Base-by-base conservation (phyloP, 2,329 filamentous ascomycete genomes). In the Trichoderma simmonsii region DNA sequence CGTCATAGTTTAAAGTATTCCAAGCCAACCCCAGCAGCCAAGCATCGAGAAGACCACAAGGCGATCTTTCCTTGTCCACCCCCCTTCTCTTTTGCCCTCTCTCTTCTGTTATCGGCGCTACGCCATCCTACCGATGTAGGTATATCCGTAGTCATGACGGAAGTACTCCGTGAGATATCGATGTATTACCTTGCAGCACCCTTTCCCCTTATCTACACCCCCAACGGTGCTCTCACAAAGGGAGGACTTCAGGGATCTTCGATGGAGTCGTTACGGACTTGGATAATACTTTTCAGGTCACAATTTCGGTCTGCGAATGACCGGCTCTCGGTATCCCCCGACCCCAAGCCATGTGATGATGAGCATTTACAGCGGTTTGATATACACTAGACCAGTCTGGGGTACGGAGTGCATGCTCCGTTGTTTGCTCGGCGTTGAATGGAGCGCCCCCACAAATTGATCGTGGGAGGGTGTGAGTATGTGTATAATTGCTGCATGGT, bases 401-500 rank as follows among this genome's bases (percentile, higher is more conserved):
- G 64, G 21, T 9, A 67, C 21, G 51, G 51, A 57, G 2, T 36
- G 26, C 56, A 68, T 18, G n/a, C 28, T 54, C 36, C 36, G 21
- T 67, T 11, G 15, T 15, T 57, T 11, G 11, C 51, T 67, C 51
- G 48, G 64, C 51, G 30, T 28, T 39, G 30, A 67, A 57, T 9
- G 66, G 57, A 51, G 57, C 3, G 56, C 66, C 66, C 57, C 66
- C 66, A 70, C 66, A 70, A 32, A 12, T 18, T 36, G 32, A 70
- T 36, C 57, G 36, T 54, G 57, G 64, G 66, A 61, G 28, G 66
- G 66, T 62, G 66, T 70, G 57, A 70, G 66, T 70, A 59, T 70
- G 66, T 18, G 66, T 36, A 70, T 70, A 61, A 70, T 70, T 70
- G 66, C 21, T 51, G 57, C 66, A 62, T 62, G 66, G 66, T 21